Evolutionary conservation across 768 basidiomycete genomes (phyloP), one percentile per base, ranked within the genome.

Genomic region (Cystobasidium ongulense): DNA sequence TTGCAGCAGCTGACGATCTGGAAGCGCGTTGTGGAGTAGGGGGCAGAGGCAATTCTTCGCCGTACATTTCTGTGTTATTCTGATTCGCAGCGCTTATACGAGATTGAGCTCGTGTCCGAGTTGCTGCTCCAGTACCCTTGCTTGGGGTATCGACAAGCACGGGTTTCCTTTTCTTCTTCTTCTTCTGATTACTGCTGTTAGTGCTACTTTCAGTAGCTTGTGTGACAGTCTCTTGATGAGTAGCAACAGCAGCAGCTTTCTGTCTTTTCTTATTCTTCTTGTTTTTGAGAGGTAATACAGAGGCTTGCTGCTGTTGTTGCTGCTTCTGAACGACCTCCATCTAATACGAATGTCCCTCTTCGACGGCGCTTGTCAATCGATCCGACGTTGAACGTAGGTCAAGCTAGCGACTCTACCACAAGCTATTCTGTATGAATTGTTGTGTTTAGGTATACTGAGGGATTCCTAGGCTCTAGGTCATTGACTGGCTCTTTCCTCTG

Each of bases 221-320:
- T 50, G 15, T n/a, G 46, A 50, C 46, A 50, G 39, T 18, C n/a
- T n/a, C n/a, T n/a, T n/a, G n/a, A n/a, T n/a, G n/a, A n/a, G 53
- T n/a, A 10, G 53, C 53, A 54, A n/a, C 53, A 23, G 53, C 53
- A 54, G 57, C 57, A 29, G 57, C 57, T 59, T 3, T 11, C 23
- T 59, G 57, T 59, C 57, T 59, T 35, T 23, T 59, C 57, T 29
- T 59, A 15, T 5, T 29, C 57, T 59, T 59, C 33, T 59, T 59
- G 11, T 27, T 15, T 59, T 59, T 59, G 27, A 27, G 57, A 10
- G 57, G 57, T 5, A 15, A n/a, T n/a, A n/a, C 21, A 7, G 57
- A 59, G 29, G 33, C 57, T 59, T 27, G 4, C 33, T 29, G 57
- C 33, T 59, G 57, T 59, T 27, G 57, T n/a, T 46, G 43, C 21